Base-by-base conservation (phyloP, 805 yeast species). In the Candida chilensis region DNA sequence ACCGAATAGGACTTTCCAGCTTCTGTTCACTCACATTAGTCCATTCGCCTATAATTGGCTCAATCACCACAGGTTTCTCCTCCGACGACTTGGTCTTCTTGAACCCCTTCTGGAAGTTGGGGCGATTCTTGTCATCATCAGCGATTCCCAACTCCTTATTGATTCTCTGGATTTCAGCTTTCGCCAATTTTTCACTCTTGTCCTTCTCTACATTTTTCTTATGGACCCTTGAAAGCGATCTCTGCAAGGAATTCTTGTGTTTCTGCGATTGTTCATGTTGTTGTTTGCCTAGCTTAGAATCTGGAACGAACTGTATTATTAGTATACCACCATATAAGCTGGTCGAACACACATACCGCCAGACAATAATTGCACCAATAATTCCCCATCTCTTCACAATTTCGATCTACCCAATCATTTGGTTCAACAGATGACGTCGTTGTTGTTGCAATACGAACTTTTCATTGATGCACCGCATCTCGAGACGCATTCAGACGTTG, bases 241-340 rank as follows among this genome's bases (percentile, higher is more conserved):
- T 36, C 18, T 32, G 31, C 3, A 47, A 35, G 6, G 39, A 37
- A 2, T 24, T 17, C 33, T 46, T 50, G 36, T 61, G 68, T 26
- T 46, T 50, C 4, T 39, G 16, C 4, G 59, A 48, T 5, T 41
- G 33, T 31, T 58, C 65, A 40, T 61, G 67, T 27, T 40, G 45
- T 19, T 39, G 30, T 27, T 48, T 42, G 3, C 51, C 41, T 27
- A 57, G 38, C 30, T 53, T 48, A 19, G 54, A 42, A 24, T 52
- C 62, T 26, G 54, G 61, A 8, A 60, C 56, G 35, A 57, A 61
- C 65, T 60, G n/a, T n/a, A n/a, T n/a, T n/a, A n/a, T n/a, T n/a
- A 32, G 20, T 29, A 29, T 16, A 28, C 10, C 5, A 25, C 27
- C 8, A 17, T 8, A 15, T 7, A 6, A 20, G 13, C 17, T 7